Conservation (phyloP, 2,329 filamentous ascomycete species). For the Tolypocladium sp. region DNA sequence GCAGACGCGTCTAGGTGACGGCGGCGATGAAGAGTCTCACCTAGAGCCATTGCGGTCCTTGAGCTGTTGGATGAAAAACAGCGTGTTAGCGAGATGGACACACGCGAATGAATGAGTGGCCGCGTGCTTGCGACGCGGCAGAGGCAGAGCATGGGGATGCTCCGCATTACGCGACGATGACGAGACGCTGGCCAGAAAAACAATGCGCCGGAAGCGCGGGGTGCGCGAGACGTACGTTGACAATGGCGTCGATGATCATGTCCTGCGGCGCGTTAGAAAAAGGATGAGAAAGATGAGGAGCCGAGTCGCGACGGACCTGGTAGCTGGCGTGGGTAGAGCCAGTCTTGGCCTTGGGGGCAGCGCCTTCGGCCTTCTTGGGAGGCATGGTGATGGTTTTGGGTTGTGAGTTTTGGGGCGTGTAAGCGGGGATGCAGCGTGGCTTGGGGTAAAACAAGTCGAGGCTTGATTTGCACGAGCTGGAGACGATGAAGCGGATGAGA, state of each 20-base stretch:
- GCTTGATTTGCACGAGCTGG: conserved; percentile 13
- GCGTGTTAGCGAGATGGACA: conserved; percentile 24
- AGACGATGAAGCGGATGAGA: conserved; percentile 6
- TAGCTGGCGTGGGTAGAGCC: conserved; percentile 42
- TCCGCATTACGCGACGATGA: background rate
- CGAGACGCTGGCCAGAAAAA: conserved; percentile 12
- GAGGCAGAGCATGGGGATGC: background rate
- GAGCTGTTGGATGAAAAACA: conserved; percentile 33
- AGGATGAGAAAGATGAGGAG: background rate
- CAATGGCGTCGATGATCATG: conserved; percentile 55
- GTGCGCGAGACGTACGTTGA: conserved; percentile 41
- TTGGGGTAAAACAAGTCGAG: conserved; percentile 9
- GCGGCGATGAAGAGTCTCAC: conserved; percentile 11
- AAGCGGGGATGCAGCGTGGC: background rate
- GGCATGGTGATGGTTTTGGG: conserved; percentile 37
- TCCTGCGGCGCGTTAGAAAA: conserved; percentile 32
- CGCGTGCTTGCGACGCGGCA: background rate
- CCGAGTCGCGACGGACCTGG: conserved; percentile 37
- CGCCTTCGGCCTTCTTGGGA: conserved; percentile 46
- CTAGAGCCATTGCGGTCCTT: conserved; percentile 53
- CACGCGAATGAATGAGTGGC: background rate
- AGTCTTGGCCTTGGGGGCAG: conserved; percentile 39
- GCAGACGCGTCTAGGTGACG: background rate
- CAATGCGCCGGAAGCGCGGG: conserved; percentile 28
- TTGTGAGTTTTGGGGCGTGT: conserved; percentile 8